Evolutionary conservation across 2,329 filamentous ascomycete species (phyloP), one percentile per base, ranked within the genome.

Genomic region (Penicillium glabrum): DNA sequence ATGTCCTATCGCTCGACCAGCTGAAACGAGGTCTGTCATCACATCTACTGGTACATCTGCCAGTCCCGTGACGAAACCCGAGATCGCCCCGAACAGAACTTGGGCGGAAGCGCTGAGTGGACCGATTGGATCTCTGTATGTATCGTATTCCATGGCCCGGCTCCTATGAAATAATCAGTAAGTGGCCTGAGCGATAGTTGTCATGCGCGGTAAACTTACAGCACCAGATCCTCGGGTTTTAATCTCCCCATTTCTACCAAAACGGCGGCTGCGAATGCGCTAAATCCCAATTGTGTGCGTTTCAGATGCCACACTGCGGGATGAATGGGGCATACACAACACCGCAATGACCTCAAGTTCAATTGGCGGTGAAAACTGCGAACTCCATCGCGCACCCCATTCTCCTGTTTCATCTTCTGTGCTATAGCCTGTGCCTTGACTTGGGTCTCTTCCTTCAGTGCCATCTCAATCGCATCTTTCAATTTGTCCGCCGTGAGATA

Each of bases 11-110:
- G 62, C 60, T 16, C 59, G 57, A 41, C 63, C 84, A 26, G 82
- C 82, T 0, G 87, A 86, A 9, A 92, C 78, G 3, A 67, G 10
- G 41, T 67, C 64, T 1, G 29, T 37, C 9, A 61, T 33, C 4
- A 86, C 79, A 46, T 85, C 82, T 16, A 80, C 77, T 0, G 85
- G 85, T 45, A 87, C 79, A 67, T 96, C 91, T 1, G 90, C 90
- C 41, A 96, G 82, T 1, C 91, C 90, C 83, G 96, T 89, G 67
- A 90, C 85, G 56, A 97, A 87, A 39, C 84, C 89, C 26, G 89
- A 87, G 46, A 95, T 80, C n/a, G 93, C 93, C 6, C 89, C 89
- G n/a, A 96, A 79, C 1, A 97, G 75, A 0, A 92, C 90, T 45
- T 86, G 85, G 0, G 91, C 87, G 16, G 86, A 89, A 21, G 90